Evolutionary conservation across 2,329 filamentous ascomycete species (phyloP).

Genomic region (Aaosphaeria arxii): DNA sequence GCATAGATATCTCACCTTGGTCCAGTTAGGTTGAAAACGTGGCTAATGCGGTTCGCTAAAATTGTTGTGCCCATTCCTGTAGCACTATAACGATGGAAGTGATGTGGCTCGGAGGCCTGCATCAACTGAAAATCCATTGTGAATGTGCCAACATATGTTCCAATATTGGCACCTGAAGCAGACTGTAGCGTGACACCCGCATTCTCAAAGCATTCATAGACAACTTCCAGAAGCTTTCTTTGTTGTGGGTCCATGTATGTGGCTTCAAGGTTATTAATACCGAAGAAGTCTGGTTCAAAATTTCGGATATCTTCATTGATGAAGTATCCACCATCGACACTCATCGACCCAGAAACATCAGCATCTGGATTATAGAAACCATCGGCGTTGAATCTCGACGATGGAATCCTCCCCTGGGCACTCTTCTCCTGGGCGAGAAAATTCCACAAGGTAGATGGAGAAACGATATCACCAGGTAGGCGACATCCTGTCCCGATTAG

Average conservation of each 20-base stretch:
- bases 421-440: background rate
- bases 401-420: slow-evolving; percentile 10
- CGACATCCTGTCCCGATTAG: background rate
- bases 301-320: background rate
- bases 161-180: slow-evolving; percentile 2
- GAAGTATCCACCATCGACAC: background rate
- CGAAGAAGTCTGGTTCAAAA: slow-evolving; percentile 14
- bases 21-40: slow-evolving; percentile 23
- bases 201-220: slow-evolving; percentile 10
- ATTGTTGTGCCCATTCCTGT: slow-evolving; percentile 19
- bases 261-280: slow-evolving; percentile 8
- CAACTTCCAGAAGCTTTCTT: slow-evolving; percentile 9
- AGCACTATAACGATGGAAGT: slow-evolving; percentile 1
- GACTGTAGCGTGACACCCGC: slow-evolving; percentile 2
- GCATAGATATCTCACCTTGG: background rate
- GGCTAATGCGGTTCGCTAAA: slow-evolving; percentile 29
- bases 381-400: slow-evolving; percentile 27
- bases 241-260: slow-evolving; percentile 13
- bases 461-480: background rate
- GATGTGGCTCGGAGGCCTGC: background rate
- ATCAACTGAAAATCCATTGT: background rate
- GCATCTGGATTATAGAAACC: slow-evolving; percentile 11
- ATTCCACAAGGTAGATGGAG: background rate
- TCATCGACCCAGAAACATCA: background rate
- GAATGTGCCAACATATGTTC: slow-evolving; percentile 5